Conservation (phyloP, 495 filamentous ascomycete species). For the Hypoxylon lienhwacheense region DNA sequence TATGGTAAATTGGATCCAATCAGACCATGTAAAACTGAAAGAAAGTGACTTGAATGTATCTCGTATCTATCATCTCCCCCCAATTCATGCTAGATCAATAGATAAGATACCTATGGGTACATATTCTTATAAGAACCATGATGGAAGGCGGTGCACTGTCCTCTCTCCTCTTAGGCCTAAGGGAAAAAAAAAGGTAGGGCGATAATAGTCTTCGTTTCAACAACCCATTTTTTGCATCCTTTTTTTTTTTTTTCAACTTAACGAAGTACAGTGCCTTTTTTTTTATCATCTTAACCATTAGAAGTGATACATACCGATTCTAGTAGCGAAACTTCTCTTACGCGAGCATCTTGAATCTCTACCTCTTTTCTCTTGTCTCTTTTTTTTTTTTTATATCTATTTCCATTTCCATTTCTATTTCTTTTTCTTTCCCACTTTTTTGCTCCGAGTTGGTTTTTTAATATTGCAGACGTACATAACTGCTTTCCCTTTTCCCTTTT, state of each 20-base stretch:
- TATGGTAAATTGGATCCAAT: too few relatives aligned
- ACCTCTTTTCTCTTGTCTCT: too few relatives aligned
- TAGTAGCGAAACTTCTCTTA: slow-evolving; percentile 25
- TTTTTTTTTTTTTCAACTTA: slow-evolving; percentile 19
- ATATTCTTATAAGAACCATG: background rate
- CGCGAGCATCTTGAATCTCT: slow-evolving; percentile 29
- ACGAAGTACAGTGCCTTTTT: too few relatives aligned
- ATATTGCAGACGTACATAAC: slow-evolving; percentile 25
- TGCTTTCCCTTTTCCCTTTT: slow-evolving; percentile 18
- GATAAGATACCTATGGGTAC: background rate
- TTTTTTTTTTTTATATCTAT: background rate
- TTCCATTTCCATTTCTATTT: slow-evolving; percentile 26
- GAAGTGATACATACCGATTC: slow-evolving; percentile 27
- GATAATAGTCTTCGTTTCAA: slow-evolving; percentile 35
- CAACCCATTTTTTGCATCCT: slow-evolving; percentile 30
- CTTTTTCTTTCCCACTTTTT: slow-evolving; percentile 20
- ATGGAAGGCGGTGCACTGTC: slow-evolving; percentile 19
- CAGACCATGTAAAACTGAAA: slow-evolving; percentile 4
- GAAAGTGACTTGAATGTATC: background rate
- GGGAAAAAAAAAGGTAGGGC: slow-evolving; percentile 5
- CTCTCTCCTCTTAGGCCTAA: slow-evolving; percentile 1
- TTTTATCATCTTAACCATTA: slow-evolving; percentile 31
- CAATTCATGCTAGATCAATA: background rate
- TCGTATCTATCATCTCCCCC: background rate
- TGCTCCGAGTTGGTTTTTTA: slow-evolving; percentile 26